These are phyloP conservation scores for Trametes elegans DNA, from an alignment of 768 basidiomycete species.

Conservation along the genomic window DNA sequence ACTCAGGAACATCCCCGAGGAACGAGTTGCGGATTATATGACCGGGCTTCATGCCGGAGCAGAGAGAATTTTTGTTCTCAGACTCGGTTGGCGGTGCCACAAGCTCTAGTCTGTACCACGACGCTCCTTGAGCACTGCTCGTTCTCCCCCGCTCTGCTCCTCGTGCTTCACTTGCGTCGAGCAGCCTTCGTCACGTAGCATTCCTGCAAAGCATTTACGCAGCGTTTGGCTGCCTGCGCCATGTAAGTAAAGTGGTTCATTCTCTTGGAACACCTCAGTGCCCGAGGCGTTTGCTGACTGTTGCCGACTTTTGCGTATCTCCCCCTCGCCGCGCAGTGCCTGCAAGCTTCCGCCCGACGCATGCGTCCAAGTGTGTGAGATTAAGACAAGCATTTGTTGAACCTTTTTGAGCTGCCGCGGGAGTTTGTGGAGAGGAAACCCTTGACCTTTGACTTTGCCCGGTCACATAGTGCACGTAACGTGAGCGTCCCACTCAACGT, in stretches of 20 bases:
- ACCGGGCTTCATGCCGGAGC: conserved; percentile 1
- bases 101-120: conserved; percentile 11
- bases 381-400: background rate
- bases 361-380: background rate
- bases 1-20: background rate
- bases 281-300: conserved; percentile 6
- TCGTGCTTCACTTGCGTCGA: background rate
- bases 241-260: conserved; percentile 12
- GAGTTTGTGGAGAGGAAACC: conserved; percentile 17
- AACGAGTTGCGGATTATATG: background rate
- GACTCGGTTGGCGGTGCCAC: conserved; percentile 9
- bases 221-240: background rate
- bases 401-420: conserved; percentile 9
- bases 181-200: background rate
- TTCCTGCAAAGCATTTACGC: background rate
- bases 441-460: conserved; percentile 28
- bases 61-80: background rate
- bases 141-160: background rate
- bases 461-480: conserved; percentile 28
- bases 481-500: conserved; percentile 24
- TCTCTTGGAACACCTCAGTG: background rate
- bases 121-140: conserved; percentile 1
- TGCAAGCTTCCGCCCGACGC: background rate
- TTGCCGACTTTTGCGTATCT: background rate
- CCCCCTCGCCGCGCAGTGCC: background rate